A percentile compares a stretch with the other conserved stretches of the same genome.
phyloP scores from a whole-genome alignment of 495 filamentous ascomycete genomes.

The Podospora anserina region DNA sequence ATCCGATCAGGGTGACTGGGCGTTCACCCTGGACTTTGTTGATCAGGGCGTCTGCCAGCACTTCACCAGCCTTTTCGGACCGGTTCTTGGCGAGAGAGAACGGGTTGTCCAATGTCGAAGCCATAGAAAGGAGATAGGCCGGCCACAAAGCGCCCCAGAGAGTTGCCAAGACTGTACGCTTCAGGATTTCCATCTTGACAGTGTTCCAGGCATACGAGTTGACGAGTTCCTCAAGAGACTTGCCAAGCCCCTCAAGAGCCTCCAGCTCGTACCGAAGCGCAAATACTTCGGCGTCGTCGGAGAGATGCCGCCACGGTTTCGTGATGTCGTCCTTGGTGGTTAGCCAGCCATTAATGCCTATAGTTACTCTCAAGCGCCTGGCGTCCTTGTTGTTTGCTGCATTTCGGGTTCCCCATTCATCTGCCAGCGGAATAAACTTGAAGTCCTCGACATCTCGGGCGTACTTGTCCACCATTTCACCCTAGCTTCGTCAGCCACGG shows the following conservation, averaged over 20 bases:
- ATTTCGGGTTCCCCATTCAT: slow-evolving; percentile 40
- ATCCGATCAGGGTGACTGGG: slow-evolving; percentile 79
- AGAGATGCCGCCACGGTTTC: slow-evolving; percentile 73
- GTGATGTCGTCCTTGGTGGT: slow-evolving; percentile 64
- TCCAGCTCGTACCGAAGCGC: slow-evolving; percentile 78
- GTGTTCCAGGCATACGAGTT: slow-evolving; percentile 67
- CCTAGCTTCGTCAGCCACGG: slow-evolving; percentile 21
- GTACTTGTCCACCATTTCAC: slow-evolving; percentile 79
- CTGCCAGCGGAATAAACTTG: slow-evolving; percentile 70
- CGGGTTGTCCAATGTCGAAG: slow-evolving; percentile 74
- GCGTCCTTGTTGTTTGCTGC: slow-evolving; percentile 26
- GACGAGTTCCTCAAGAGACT: slow-evolving; percentile 63
- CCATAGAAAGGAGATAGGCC: slow-evolving; percentile 61
- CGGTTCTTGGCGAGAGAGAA: slow-evolving; percentile 74
- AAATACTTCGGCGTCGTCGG: slow-evolving; percentile 67
- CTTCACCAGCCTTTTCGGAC: slow-evolving; percentile 76
- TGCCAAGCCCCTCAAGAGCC: slow-evolving; percentile 69
- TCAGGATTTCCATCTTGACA: slow-evolving; percentile 68
- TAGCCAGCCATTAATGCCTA: slow-evolving; percentile 84
- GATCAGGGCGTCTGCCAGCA: slow-evolving; percentile 80
- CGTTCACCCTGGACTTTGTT: slow-evolving; percentile 82
- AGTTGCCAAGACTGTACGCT: slow-evolving; percentile 69
- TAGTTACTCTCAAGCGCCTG: slow-evolving; percentile 70
- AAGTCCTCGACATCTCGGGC: slow-evolving; percentile 86
- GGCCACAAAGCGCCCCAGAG: slow-evolving; percentile 76